Conservation (phyloP, 163 green algal species). For the Chlamydomonas reinhardtii region DNA sequence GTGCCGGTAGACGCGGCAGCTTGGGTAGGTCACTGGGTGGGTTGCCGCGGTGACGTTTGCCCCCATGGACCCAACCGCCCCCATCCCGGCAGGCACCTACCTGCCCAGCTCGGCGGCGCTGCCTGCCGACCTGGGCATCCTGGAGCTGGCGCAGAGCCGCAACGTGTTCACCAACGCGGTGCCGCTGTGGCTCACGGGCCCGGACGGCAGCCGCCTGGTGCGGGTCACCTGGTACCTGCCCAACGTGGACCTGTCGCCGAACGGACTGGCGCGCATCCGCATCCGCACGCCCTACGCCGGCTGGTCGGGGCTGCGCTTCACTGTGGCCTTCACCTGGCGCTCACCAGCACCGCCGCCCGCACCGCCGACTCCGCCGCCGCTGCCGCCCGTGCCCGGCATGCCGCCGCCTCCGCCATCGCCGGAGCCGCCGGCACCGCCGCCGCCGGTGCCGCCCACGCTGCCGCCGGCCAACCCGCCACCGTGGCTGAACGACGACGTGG, state of each 20-base stretch:
- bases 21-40: no score
- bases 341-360: background rate
- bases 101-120: background rate
- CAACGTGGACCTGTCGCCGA: constrained; percentile 6
- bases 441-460: no score
- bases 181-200: constrained; percentile 6
- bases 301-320: constrained; percentile 14
- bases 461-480: background rate
- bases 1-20: no score
- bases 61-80: no score
- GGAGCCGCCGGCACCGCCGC: background rate
- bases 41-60: no score
- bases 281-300: background rate
- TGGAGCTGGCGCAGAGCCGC: constrained; percentile 4
- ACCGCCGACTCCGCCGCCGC: background rate
- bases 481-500: background rate
- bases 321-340: background rate
- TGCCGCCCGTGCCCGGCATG: background rate
- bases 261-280: background rate
- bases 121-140: background rate
- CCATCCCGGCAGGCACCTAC: background rate
- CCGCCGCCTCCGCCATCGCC: background rate
- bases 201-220: constrained; percentile 5
- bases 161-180: background rate
- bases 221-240: constrained; percentile 29